Evolutionary conservation across 2,329 filamentous ascomycete genomes (phyloP), one percentile per base, ranked within the genome.

Genomic region (Coleophoma eucalyptorum): DNA sequence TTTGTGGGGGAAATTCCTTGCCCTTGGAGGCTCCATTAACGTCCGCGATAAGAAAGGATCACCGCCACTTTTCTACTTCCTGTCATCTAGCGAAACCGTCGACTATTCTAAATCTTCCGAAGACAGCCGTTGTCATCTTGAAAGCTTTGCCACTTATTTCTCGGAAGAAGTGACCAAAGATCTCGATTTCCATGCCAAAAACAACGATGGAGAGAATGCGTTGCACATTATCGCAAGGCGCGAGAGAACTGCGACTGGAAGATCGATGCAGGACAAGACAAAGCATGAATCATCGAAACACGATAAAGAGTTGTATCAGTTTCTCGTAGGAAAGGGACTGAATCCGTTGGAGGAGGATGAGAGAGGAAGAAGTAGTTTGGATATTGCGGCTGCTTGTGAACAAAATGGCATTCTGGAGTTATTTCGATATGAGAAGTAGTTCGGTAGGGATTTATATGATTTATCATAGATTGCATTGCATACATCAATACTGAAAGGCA

Each of bases 301-400:
- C 45, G 52, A 52, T 41, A 52, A 48, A 44, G n/a, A 37, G 26
- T 46, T 59, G 32, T 55, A 50, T 55, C 40, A 51, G 35, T 50
- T 49, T 20, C 52, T 55, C 35, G 32, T 58, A 18, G 13, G 26
- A 13, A 55, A 51, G 46, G 54, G 52, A 32, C 20, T 56, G 41
- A 41, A 50, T 51, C 52, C 55, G 18, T 37, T 53, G 34, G 37
- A 45, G 34, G 52, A 57, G 33, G 50, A 57, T 51, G 49, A 31
- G 19, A 40, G n/a, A 31, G 55, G 50, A 19, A 51, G 46, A 19
- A 57, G 42, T 46, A 50, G 44, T 16, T 53, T 55, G 47, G 55
- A 57, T 43, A 34, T 57, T 50, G 52, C 50, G 21, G 55, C 52
- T 51, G 55, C 52, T 19, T 51, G 46, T 47, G 55, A 46, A 33